Evolutionary conservation across 164 flowering plant genomes (phyloP).

Genomic region (Stephania yunnanensis): DNA sequence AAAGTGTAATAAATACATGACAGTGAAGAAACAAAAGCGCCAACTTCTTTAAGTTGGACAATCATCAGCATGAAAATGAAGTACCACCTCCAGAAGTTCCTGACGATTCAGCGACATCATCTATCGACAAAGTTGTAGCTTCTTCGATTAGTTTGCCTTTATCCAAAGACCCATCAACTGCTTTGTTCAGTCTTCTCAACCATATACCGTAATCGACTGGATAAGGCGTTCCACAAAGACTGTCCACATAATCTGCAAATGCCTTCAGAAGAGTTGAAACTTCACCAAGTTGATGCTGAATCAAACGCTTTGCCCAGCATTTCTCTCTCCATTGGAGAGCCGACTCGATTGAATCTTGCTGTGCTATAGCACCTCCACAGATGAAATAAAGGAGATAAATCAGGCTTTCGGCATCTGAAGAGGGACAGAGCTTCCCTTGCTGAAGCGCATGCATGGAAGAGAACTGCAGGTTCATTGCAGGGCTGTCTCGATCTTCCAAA

Average conservation of each 20-base stretch:
- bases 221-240: slow-evolving; percentile 82
- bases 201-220: slow-evolving; percentile 73
- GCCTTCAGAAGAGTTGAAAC: slow-evolving; percentile 77
- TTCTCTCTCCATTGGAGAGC: slow-evolving; percentile 80
- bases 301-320: slow-evolving; percentile 57
- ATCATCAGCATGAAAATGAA: slow-evolving; percentile 17
- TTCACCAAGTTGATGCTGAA: slow-evolving; percentile 77
- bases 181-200: slow-evolving; percentile 56
- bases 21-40: not conserved
- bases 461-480: slow-evolving; percentile 65
- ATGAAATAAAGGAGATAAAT: slow-evolving; percentile 58
- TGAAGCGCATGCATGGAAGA: slow-evolving; percentile 82
- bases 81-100: slow-evolving; percentile 40
- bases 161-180: slow-evolving; percentile 42
- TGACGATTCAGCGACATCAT: slow-evolving; percentile 52
- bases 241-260: slow-evolving; percentile 81
- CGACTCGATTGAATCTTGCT: slow-evolving; percentile 72
- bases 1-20: not conserved
- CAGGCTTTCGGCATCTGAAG: slow-evolving; percentile 83
- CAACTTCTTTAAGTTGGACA: not conserved
- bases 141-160: slow-evolving; percentile 44
- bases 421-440: slow-evolving; percentile 71
- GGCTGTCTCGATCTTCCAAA: slow-evolving; percentile 75
- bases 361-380: slow-evolving; percentile 55
- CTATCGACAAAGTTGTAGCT: slow-evolving; percentile 24